These are phyloP conservation scores for Gonapodya sp. DNA, from an alignment of 192 early-diverging fungal genomes.

Conservation along the genomic window DNA sequence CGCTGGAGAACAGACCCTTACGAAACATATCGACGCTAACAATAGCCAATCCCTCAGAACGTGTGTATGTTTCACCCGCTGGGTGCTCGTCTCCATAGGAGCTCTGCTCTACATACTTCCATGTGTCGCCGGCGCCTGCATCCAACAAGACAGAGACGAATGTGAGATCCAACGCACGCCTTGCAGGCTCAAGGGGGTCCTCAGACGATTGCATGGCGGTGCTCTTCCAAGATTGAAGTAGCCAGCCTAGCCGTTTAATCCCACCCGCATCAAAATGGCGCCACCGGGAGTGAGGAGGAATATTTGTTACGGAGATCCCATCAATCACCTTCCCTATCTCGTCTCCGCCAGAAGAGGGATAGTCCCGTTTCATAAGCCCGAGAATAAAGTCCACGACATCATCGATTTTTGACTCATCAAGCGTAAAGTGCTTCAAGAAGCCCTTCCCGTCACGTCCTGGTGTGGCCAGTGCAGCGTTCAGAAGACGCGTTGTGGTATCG, in stretches of 20 bases:
- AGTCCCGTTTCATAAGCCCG: slow-evolving; percentile 61
- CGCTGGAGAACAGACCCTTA: slow-evolving; percentile 62
- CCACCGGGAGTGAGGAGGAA: slow-evolving; percentile 68
- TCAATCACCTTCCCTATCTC: background rate
- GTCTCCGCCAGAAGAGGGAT: slow-evolving; percentile 33
- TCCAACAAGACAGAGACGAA: slow-evolving; percentile 85
- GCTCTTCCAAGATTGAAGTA: slow-evolving; percentile 26
- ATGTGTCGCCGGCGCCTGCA: slow-evolving; percentile 78
- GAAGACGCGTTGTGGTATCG: slow-evolving; percentile 51
- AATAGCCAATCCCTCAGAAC: slow-evolving; percentile 81
- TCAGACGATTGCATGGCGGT: slow-evolving; percentile 16
- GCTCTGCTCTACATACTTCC: slow-evolving; percentile 51
- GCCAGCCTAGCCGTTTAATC: slow-evolving; percentile 30
- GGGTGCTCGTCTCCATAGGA: slow-evolving; percentile 19
- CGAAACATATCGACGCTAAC: slow-evolving; percentile 80
- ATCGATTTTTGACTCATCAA: slow-evolving; percentile 52
- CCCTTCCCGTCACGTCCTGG: slow-evolving; percentile 9
- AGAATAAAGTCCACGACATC: slow-evolving; percentile 59
- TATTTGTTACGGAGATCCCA: background rate
- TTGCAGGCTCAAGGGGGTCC: slow-evolving; percentile 24
- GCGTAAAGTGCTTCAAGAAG: slow-evolving; percentile 59
- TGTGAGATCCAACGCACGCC: slow-evolving; percentile 72
- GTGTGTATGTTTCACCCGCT: slow-evolving; percentile 30
- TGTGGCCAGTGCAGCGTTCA: slow-evolving; percentile 24
- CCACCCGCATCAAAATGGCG: slow-evolving; percentile 67